These are phyloP conservation scores for Epichloe uncinata DNA, from an alignment of 2,329 filamentous ascomycete species.

Conservation along the genomic window DNA sequence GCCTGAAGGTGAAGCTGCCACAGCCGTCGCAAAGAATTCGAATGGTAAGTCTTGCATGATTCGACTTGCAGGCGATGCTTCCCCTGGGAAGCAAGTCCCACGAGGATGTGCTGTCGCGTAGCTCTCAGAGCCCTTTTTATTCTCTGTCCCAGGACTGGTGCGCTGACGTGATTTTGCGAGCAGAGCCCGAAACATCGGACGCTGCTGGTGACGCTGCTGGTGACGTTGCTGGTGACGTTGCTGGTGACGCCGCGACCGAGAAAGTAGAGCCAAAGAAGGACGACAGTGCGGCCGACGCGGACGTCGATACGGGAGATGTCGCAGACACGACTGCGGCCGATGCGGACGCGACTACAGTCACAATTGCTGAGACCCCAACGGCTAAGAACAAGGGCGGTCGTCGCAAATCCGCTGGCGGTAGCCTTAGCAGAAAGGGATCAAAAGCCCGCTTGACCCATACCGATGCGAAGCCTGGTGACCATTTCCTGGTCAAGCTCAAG, in stretches of 20 bases:
- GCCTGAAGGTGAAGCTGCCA: slow-evolving; percentile 12
- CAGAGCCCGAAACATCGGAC: slow-evolving; percentile 15
- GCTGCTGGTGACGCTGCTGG: slow-evolving; percentile 14
- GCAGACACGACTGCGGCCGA: slow-evolving; percentile 7
- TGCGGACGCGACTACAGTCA: slow-evolving; percentile 11
- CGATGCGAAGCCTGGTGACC: slow-evolving; percentile 79
- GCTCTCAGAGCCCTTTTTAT: neutral
- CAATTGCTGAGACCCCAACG: slow-evolving; percentile 16
- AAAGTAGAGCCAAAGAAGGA: slow-evolving; percentile 14
- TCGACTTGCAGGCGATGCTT: neutral
- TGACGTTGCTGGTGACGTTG: too few relatives aligned
- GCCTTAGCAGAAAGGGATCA: slow-evolving; percentile 75
- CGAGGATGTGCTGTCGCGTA: neutral
- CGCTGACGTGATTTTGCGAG: neutral
- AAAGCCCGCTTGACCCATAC: slow-evolving; percentile 57
- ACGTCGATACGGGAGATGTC: slow-evolving; percentile 42
- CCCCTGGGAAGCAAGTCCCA: neutral
- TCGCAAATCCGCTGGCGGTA: slow-evolving; percentile 64
- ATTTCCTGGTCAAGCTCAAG: slow-evolving; percentile 87
- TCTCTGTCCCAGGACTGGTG: neutral
- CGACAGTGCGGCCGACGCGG: slow-evolving; percentile 16
- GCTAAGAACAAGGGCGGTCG: slow-evolving; percentile 41
- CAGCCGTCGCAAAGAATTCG: slow-evolving; percentile 16
- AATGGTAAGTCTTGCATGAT: slow-evolving; percentile 18
- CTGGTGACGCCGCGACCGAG: slow-evolving; percentile 17